These are phyloP conservation scores for Phialophora tarda DNA, from an alignment of 2,329 filamentous ascomycete species.

Conservation along the genomic window DNA sequence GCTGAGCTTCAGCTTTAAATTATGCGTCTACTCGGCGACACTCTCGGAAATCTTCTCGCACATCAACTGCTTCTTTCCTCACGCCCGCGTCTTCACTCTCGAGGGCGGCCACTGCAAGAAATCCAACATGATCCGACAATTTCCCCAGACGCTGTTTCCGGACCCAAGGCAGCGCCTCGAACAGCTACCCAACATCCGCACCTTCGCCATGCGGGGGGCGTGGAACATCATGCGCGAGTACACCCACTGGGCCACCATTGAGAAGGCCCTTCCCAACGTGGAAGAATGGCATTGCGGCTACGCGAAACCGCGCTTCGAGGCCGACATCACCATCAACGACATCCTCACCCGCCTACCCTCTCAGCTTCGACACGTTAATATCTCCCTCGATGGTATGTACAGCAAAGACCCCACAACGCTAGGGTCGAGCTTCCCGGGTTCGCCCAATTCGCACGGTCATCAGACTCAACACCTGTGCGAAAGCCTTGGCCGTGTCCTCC, in stretches of 20 bases:
- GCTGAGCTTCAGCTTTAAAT: slow-evolving; percentile 61
- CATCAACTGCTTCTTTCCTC: slow-evolving; percentile 63
- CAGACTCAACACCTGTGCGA: slow-evolving; percentile 66
- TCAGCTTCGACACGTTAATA: slow-evolving; percentile 66
- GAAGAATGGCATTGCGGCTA: slow-evolving; percentile 60
- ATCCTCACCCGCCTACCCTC: slow-evolving; percentile 65
- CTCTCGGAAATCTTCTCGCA: slow-evolving; percentile 73
- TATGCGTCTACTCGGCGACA: slow-evolving; percentile 70
- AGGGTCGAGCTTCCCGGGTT: slow-evolving; percentile 49
- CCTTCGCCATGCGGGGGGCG: slow-evolving; percentile 73
- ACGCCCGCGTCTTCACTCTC: slow-evolving; percentile 70
- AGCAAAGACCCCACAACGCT: slow-evolving; percentile 59
- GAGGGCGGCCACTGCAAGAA: slow-evolving; percentile 80
- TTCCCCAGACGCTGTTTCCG: slow-evolving; percentile 47
- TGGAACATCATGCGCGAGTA: slow-evolving; percentile 75
- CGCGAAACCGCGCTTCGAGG: slow-evolving; percentile 75
- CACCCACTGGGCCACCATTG: slow-evolving; percentile 67
- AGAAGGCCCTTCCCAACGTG: slow-evolving; percentile 68
- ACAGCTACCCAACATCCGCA: slow-evolving; percentile 63
- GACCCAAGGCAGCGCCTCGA: slow-evolving; percentile 49
- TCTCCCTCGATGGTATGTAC: slow-evolving; percentile 75
- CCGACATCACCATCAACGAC: slow-evolving; percentile 70
- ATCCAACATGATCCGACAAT: slow-evolving; percentile 69
- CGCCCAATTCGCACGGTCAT: not conserved
- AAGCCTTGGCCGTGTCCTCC: slow-evolving; percentile 65